phyloP scores from a whole-genome alignment of 176 grass and related monocot species.

The Elaeis guineensis region DNA sequence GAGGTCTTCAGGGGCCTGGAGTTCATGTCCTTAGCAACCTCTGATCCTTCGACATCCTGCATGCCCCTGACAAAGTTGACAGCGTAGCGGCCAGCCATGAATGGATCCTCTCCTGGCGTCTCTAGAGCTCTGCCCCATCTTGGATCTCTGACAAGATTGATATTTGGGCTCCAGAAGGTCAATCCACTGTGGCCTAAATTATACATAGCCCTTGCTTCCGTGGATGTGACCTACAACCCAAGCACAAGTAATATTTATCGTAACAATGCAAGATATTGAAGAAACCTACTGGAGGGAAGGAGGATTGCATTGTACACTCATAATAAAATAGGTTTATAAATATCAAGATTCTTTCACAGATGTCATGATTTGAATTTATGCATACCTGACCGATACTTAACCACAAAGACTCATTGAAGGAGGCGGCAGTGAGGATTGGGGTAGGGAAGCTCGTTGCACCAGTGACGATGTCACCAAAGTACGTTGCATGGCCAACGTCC shows the following conservation, averaged over 20 bases:
- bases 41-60: slow-evolving; percentile 1
- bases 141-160: background rate
- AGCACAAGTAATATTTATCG: too few relatives aligned
- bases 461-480: slow-evolving; percentile 36
- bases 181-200: slow-evolving; percentile 1
- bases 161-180: slow-evolving; percentile 4
- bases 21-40: background rate
- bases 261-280: too few relatives aligned
- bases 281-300: too few relatives aligned
- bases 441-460: slow-evolving; percentile 61
- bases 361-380: too few relatives aligned
- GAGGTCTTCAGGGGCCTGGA: background rate
- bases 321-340: too few relatives aligned
- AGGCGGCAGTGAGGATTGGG: slow-evolving; percentile 37
- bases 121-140: slow-evolving; percentile 1
- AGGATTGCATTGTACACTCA: too few relatives aligned
- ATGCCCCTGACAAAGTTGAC: slow-evolving; percentile 2
- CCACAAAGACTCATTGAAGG: slow-evolving; percentile 45
- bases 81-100: background rate
- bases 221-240: background rate
- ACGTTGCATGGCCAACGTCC: slow-evolving; percentile 24
- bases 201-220: background rate
- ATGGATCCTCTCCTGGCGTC: slow-evolving; percentile 5
- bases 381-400: slow-evolving; percentile 35
- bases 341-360: too few relatives aligned